phyloP scores from a whole-genome alignment of 371 early-diverging fungal species.

The Mucor plumbeus region DNA sequence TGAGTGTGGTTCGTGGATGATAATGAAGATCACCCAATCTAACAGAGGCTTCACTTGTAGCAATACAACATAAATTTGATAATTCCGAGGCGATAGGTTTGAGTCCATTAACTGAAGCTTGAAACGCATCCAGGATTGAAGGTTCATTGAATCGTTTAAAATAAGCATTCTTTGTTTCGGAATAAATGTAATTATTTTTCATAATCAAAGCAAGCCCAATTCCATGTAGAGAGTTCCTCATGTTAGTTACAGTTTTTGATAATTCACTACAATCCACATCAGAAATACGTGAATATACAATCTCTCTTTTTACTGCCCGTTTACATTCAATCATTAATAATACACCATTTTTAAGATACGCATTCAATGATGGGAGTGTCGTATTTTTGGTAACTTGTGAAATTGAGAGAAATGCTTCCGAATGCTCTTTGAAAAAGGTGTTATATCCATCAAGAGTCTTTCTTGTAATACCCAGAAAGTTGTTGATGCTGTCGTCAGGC shows the following conservation, averaged over 20 bases:
- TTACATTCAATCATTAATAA: constrained; percentile 48
- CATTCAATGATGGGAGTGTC: constrained; percentile 33
- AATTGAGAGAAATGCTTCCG: constrained; percentile 33
- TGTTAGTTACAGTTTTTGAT: constrained; percentile 29
- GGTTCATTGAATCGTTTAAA: constrained; percentile 18
- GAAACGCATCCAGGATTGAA: constrained; percentile 22
- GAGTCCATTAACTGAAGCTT: background rate
- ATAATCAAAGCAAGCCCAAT: constrained; percentile 44
- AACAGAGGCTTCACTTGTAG: constrained; percentile 6
- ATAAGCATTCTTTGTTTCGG: constrained; percentile 13
- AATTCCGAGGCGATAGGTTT: constrained; percentile 7
- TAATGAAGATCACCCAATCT: constrained; percentile 22
- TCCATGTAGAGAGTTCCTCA: constrained; percentile 41
- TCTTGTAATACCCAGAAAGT: constrained; percentile 32
- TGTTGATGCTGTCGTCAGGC: constrained; percentile 51
- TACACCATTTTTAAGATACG: constrained; percentile 31
- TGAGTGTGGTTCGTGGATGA: constrained; percentile 25
- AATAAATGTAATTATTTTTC: constrained; percentile 25
- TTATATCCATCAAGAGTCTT: constrained; percentile 35
- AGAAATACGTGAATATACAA: constrained; percentile 35
- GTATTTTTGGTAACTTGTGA: constrained; percentile 1
- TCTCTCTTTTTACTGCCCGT: constrained; percentile 48
- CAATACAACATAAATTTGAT: constrained; percentile 14
- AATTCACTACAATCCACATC: constrained; percentile 40
- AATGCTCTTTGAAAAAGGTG: constrained; percentile 41